phyloP scores from a whole-genome alignment of 192 early-diverging fungal species.

The Diversispora eburnea region DNA sequence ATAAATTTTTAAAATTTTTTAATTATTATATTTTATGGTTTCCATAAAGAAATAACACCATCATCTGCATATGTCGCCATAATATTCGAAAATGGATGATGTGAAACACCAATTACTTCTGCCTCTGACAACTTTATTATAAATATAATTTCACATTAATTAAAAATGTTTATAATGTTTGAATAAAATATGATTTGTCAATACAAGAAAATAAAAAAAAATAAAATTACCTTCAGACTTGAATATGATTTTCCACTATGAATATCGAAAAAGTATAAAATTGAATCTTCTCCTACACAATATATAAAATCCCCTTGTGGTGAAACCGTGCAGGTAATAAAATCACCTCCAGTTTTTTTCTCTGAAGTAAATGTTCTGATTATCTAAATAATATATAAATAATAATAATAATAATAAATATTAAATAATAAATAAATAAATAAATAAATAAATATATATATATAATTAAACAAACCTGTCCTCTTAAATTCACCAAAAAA shows the following conservation, averaged over 20 bases:
- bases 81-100: constrained; percentile 85
- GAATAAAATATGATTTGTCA: not conserved
- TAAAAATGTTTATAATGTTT: not conserved
- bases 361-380: constrained; percentile 48
- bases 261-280: constrained; percentile 64
- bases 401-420: constrained; percentile 15
- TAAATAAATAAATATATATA: too few relatives aligned
- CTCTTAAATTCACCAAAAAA: constrained; percentile 65
- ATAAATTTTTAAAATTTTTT: not conserved
- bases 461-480: constrained; percentile 36
- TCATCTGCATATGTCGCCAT: constrained; percentile 63
- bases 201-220: constrained; percentile 1
- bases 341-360: constrained; percentile 46
- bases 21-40: constrained; percentile 37
- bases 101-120: constrained; percentile 73
- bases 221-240: constrained; percentile 41
- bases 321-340: constrained; percentile 58
- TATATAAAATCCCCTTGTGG: constrained; percentile 83
- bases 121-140: constrained; percentile 49
- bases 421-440: not conserved
- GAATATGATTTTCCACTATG: constrained; percentile 54
- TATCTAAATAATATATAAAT: constrained; percentile 4
- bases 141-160: not conserved
- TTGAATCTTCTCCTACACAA: constrained; percentile 66
- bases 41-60: constrained; percentile 61